Percentiles rank a stretch among this genome's conserved stretches.
Evolutionary conservation across 2,329 filamentous ascomycete genomes (phyloP).

Genomic region (Colletotrichum sp.): DNA sequence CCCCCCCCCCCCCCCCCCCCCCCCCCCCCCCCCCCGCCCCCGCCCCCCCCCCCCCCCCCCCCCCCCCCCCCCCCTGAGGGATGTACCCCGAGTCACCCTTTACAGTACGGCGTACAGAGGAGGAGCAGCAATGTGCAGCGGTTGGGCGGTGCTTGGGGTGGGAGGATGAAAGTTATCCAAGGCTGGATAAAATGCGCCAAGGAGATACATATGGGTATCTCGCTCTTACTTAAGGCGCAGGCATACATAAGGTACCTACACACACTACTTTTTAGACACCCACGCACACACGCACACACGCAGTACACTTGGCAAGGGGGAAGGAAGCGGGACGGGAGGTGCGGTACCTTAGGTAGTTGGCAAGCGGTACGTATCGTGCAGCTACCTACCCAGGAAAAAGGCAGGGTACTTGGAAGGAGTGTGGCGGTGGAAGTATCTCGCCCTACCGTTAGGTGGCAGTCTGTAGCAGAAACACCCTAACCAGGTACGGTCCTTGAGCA

Average conservation of each 20-base stretch:
- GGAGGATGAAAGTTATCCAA: slow-evolving; percentile 5
- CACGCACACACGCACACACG: not conserved
- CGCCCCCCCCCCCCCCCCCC: too few species aligned
- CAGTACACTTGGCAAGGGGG: not conserved
- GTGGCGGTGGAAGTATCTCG: slow-evolving; percentile 7
- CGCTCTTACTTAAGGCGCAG: not conserved
- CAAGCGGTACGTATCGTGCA: not conserved
- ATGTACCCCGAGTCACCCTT: not conserved
- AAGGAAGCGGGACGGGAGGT: not conserved
- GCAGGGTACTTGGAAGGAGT: not conserved
- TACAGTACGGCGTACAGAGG: not conserved
- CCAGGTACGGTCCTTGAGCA: not conserved
- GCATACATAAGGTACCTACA: not conserved
- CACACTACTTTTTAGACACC: not conserved
- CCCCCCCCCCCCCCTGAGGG: too few species aligned
- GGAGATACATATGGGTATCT: not conserved
- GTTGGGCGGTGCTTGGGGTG: not conserved
- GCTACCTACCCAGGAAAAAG: not conserved
- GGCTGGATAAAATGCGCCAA: slow-evolving; percentile 10
- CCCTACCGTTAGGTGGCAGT: not conserved
- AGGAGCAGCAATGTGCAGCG: not conserved
- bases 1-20: too few species aligned
- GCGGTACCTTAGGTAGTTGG: not conserved
- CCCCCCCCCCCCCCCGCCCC: too few species aligned
- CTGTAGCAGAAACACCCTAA: not conserved